Conservation (phyloP, 306 rosid genomes). For the Medicago truncatula region MtrunA17r5.0-ANR NC_053048.1:24475001-24475500, state of each 20-base stretch:
- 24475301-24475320: no score
- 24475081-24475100: slow-evolving; percentile 79
- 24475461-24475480: slow-evolving; percentile 55
- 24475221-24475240: no score
- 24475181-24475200: no score
- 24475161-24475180: not conserved
- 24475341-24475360: no score
- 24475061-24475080: slow-evolving; percentile 42
- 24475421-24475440: not conserved
- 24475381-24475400: no score
- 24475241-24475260: no score
- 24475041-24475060: not conserved
- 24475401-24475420: not conserved
- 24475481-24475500: slow-evolving; percentile 56
- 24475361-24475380: no score
- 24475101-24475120: slow-evolving; percentile 71
- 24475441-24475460: slow-evolving; percentile 66
- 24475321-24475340: no score
- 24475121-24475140: slow-evolving; percentile 85
- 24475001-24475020: not conserved
- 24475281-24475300: no score
- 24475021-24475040: slow-evolving; percentile 43
- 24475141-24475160: slow-evolving; percentile 38
- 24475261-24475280: no score
- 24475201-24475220: no score